Conservation (phyloP, 176 grass and related monocot genomes). For the Carex kokanica region DNA sequence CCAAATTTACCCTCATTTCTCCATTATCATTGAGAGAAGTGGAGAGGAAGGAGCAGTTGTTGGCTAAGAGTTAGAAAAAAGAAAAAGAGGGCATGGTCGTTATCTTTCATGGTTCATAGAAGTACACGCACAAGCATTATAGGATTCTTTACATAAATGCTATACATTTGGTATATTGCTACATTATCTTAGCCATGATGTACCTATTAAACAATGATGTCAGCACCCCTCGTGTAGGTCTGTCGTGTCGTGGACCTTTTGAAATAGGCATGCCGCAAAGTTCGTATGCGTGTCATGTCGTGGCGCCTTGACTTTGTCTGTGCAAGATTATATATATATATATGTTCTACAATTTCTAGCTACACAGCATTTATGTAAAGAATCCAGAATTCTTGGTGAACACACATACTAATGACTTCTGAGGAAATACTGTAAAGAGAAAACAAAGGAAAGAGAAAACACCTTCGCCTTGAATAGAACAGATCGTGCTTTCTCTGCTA, state of each 20-base stretch:
- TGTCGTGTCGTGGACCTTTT: conserved; percentile 9
- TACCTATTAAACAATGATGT: conserved; percentile 19
- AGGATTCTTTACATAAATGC: conserved; percentile 26
- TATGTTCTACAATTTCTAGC: conserved; percentile 12
- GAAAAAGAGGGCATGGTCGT: not conserved
- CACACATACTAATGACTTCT: not conserved
- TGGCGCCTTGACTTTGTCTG: not conserved
- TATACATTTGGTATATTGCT: not conserved
- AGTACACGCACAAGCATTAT: not conserved
- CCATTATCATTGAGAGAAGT: not conserved
- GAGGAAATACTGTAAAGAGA: conserved; percentile 12
- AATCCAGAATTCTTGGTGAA: conserved; percentile 13
- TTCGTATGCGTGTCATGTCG: conserved; percentile 9
- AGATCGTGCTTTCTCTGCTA: conserved; percentile 60
- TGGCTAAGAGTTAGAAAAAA: not conserved
- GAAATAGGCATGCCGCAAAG: conserved; percentile 17
- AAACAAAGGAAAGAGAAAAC: conserved; percentile 20
- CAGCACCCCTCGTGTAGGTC: not conserved
- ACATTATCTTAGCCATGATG: conserved; percentile 5
- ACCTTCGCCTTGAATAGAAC: conserved; percentile 85
- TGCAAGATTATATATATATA: conserved; percentile 16
- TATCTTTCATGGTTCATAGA: conserved; percentile 8
- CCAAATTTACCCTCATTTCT: not conserved
- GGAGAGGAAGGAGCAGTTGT: not conserved
- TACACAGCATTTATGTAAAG: conserved; percentile 19